A percentile compares a stretch with the other conserved stretches of the same genome.
Evolutionary conservation across 2,329 filamentous ascomycete species (phyloP).

Genomic region (Phaeosphaeriaceae sp.): DNA sequence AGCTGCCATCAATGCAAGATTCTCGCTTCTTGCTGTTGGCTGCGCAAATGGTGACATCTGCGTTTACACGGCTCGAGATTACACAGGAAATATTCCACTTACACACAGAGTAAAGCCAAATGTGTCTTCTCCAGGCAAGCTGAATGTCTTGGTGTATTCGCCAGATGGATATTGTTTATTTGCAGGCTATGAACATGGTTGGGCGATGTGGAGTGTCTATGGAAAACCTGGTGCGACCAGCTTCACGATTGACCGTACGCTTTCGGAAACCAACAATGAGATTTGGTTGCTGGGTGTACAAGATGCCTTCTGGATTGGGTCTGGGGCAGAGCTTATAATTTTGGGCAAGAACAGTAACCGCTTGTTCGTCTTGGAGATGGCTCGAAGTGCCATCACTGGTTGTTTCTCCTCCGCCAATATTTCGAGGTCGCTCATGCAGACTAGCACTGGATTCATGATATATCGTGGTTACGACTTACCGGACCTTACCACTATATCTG

Average conservation of each 20-base stretch:
- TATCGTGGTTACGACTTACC: conserved; percentile 93
- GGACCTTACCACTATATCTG: conserved; percentile 88
- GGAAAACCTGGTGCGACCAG: conserved; percentile 87
- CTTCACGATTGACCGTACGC: conserved; percentile 71
- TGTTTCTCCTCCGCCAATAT: conserved; percentile 93
- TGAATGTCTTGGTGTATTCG: conserved; percentile 83
- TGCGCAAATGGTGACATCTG: conserved; percentile 79
- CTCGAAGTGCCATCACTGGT: conserved; percentile 87
- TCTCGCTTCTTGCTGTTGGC: conserved; percentile 89
- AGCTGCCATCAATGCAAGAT: conserved; percentile 89
- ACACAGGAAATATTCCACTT: conserved; percentile 86
- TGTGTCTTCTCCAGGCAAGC: conserved; percentile 71
- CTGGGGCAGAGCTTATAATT: conserved; percentile 84
- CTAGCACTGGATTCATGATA: conserved; percentile 84
- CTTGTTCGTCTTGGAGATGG: conserved; percentile 89
- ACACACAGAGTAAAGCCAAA: conserved; percentile 80
- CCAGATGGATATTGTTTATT: conserved; percentile 97
- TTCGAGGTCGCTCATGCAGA: conserved; percentile 86
- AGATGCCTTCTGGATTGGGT: conserved; percentile 84
- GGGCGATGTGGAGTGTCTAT: conserved; percentile 97
- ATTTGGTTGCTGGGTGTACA: conserved; percentile 82
- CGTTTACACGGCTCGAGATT: conserved; percentile 93
- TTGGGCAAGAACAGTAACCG: conserved; percentile 73
- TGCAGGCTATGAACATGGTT: conserved; percentile 88
- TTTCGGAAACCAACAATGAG: conserved; percentile 74